Percentiles rank a stretch among this genome's conserved stretches.
phyloP scores from a whole-genome alignment of 148 eudicot species.

The Nepenthes gracilis region DNA sequence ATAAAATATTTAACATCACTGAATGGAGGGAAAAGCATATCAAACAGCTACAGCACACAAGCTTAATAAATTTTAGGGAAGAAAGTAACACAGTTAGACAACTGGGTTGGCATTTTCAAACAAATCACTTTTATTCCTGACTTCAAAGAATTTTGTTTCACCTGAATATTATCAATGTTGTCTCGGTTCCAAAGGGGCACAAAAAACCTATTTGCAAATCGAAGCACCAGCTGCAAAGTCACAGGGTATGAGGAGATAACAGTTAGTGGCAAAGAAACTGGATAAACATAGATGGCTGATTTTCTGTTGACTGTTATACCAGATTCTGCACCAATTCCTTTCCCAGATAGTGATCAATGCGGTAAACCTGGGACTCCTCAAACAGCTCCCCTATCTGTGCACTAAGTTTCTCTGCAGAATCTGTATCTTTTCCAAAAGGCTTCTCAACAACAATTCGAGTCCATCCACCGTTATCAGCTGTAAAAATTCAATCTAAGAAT shows the following conservation, averaged over 20 bases:
- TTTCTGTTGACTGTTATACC: constrained; percentile 30
- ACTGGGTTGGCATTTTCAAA: too few species aligned
- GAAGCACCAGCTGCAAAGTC: constrained; percentile 79
- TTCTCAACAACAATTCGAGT: constrained; percentile 91
- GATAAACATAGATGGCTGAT: constrained; percentile 1
- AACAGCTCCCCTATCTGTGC: constrained; percentile 82
- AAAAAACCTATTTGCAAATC: constrained; percentile 90
- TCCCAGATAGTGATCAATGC: constrained; percentile 96
- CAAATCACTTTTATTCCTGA: too few species aligned
- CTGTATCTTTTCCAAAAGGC: constrained; percentile 92
- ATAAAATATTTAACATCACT: too few species aligned
- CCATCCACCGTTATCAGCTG: constrained; percentile 94
- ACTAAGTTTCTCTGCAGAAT: constrained; percentile 82
- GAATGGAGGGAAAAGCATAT: too few species aligned
- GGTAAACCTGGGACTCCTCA: constrained; percentile 85
- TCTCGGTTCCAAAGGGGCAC: constrained; percentile 95
- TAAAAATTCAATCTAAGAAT: constrained; percentile 6
- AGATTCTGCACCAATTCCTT: constrained; percentile 96
- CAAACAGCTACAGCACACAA: too few species aligned
- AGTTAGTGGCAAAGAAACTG: not conserved
- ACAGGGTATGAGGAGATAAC: constrained; percentile 3
- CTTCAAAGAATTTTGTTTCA: constrained; percentile 10
- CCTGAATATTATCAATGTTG: constrained; percentile 86
- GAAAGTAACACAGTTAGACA: too few species aligned
- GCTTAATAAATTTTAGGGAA: too few species aligned